These are phyloP conservation scores for Hypericum perforatum DNA, from an alignment of 345 rosid genomes.

Conservation along the genomic window DNA sequence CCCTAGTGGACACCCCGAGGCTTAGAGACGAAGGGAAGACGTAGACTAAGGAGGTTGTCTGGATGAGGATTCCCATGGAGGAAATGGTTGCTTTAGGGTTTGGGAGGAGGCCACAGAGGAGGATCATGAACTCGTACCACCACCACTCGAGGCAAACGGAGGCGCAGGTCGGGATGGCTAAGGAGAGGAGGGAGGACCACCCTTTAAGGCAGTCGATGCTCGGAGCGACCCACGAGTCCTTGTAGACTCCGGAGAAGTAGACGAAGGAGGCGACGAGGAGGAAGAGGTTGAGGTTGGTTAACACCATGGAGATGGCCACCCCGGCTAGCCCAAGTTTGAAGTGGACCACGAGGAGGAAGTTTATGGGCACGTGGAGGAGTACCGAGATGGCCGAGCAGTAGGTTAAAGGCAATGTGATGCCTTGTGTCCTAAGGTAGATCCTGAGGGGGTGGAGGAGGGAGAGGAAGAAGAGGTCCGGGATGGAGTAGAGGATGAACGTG, in stretches of 20 bases:
- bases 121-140: slow-evolving; percentile 98
- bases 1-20: slow-evolving; percentile 83
- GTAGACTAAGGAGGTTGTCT: slow-evolving; percentile 78
- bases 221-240: slow-evolving; percentile 76
- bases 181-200: slow-evolving; percentile 80
- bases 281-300: slow-evolving; percentile 77
- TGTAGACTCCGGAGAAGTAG: slow-evolving; percentile 59
- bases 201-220: slow-evolving; percentile 64
- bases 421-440: slow-evolving; percentile 74
- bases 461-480: slow-evolving; percentile 86
- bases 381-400: slow-evolving; percentile 82
- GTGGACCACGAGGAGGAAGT: slow-evolving; percentile 61
- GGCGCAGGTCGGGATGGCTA: slow-evolving; percentile 78
- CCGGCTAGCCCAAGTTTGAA: slow-evolving; percentile 81
- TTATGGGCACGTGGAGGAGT: slow-evolving; percentile 70
- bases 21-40: slow-evolving; percentile 89
- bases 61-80: slow-evolving; percentile 94
- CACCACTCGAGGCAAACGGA: slow-evolving; percentile 99
- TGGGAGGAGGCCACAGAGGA: slow-evolving; percentile 66
- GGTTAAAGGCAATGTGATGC: slow-evolving; percentile 74
- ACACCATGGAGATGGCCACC: slow-evolving; percentile 81
- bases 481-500: slow-evolving; percentile 59
- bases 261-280: slow-evolving; percentile 53
- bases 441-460: slow-evolving; percentile 92
- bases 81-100: slow-evolving; percentile 87